Conservation (phyloP, 2,329 filamentous ascomycete genomes). For the Sporothrix phasma region DNA sequence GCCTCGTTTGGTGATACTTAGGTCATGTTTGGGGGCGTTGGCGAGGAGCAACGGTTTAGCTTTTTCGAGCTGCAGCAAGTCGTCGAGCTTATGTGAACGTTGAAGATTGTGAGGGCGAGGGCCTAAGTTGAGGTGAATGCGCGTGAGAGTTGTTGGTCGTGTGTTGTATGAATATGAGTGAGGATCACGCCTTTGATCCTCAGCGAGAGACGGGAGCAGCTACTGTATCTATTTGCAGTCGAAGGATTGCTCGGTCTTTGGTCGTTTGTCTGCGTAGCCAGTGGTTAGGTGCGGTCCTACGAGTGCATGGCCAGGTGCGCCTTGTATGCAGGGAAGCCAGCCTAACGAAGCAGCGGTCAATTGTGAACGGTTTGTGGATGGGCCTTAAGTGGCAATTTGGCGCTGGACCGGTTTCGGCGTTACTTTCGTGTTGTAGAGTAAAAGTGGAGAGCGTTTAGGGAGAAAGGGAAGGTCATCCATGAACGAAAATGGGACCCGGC, state of each 20-base stretch:
- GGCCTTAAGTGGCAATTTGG: background rate
- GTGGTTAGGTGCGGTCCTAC: background rate
- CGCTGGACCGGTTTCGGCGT: slow-evolving; percentile 7
- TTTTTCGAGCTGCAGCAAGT: background rate
- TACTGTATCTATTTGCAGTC: background rate
- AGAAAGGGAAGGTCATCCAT: background rate
- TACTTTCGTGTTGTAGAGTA: background rate
- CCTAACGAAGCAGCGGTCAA: slow-evolving; percentile 9
- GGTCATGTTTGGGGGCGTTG: background rate
- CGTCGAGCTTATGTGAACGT: background rate
- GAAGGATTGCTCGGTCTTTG: background rate
- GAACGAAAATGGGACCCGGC: background rate
- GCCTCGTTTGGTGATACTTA: background rate
- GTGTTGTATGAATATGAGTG: background rate
- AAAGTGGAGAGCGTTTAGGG: background rate
- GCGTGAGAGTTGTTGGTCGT: background rate
- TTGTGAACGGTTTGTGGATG: background rate
- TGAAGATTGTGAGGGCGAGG: background rate
- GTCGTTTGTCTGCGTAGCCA: background rate
- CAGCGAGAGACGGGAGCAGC: background rate
- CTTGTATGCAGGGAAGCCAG: slow-evolving; percentile 5
- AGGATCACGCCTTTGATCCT: background rate
- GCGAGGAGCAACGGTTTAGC: background rate
- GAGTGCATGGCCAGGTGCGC: slow-evolving; percentile 1
- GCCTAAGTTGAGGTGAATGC: background rate